Conservation (phyloP, 805 yeast species). For the Saccharomycopsis guyanensis region DNA sequence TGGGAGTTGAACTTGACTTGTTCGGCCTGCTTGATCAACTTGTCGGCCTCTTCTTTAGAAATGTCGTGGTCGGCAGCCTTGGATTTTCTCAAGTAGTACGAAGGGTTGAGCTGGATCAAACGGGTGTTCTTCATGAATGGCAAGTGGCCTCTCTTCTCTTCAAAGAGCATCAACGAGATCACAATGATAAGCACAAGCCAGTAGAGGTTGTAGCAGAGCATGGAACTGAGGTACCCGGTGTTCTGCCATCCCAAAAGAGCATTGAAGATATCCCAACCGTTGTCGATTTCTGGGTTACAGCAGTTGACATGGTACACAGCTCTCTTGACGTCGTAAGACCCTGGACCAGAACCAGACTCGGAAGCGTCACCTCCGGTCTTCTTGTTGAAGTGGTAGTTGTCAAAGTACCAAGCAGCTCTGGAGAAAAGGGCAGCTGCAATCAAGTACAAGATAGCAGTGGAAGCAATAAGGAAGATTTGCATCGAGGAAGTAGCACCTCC, state of each 20-base stretch:
- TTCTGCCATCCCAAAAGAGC: conserved; percentile 96
- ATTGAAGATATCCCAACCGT: conserved; percentile 97
- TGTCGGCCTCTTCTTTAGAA: conserved; percentile 43
- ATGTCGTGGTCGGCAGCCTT: conserved; percentile 44
- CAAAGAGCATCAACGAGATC: conserved; percentile 59
- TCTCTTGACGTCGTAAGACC: conserved; percentile 75
- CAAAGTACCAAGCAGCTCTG: conserved; percentile 87
- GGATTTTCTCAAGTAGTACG: conserved; percentile 63
- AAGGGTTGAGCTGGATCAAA: conserved; percentile 56
- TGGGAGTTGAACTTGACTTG: conserved; percentile 30
- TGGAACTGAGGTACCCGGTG: conserved; percentile 90
- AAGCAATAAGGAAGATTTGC: conserved; percentile 77
- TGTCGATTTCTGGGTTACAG: conserved; percentile 86
- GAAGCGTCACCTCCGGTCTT: conserved; percentile 92
- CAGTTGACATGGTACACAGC: conserved; percentile 96
- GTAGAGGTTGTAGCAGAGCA: conserved; percentile 79
- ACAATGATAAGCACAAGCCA: conserved; percentile 64
- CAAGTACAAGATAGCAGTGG: conserved; percentile 83
- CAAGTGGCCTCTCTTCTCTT: conserved; percentile 78
- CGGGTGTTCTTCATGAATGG: conserved; percentile 51
- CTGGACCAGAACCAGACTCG: conserved; percentile 90
- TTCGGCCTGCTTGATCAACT: conserved; percentile 41
- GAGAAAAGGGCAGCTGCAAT: conserved; percentile 91
- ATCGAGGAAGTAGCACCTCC: conserved; percentile 80
- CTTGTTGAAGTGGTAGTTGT: conserved; percentile 53